phyloP scores from a whole-genome alignment of 179 eudicot genomes.

The Patellifolia procumbens region DNA sequence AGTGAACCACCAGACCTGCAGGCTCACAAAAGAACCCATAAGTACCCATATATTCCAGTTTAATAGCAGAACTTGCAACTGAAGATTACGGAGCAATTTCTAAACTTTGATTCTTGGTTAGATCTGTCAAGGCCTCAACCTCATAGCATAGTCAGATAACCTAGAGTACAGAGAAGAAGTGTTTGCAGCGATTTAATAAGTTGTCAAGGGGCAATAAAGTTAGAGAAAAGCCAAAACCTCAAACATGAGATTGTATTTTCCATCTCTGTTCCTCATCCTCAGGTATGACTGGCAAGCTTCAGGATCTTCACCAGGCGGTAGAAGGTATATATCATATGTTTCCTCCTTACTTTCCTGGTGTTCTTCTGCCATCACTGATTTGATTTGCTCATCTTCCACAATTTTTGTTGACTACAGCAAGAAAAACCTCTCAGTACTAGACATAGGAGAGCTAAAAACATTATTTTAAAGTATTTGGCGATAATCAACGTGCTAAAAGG shows the following conservation, averaged over 20 bases:
- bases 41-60: not conserved
- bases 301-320: conserved; percentile 96
- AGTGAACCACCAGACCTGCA: not conserved
- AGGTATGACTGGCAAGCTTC: conserved; percentile 95
- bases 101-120: not conserved
- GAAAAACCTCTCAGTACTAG: conserved; percentile 39
- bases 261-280: conserved; percentile 96
- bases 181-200: not conserved
- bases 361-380: conserved; percentile 62
- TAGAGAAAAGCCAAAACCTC: conserved; percentile 52
- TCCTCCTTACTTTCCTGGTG: conserved; percentile 68
- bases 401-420: conserved; percentile 68
- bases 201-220: not conserved
- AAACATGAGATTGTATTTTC: conserved; percentile 94
- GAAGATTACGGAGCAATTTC: conserved; percentile 1
- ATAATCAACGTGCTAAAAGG: not conserved
- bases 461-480: conserved; percentile 18
- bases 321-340: conserved; percentile 91
- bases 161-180: not conserved
- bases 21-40: not conserved
- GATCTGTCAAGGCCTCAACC: not conserved
- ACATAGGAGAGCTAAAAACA: conserved; percentile 26
- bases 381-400: conserved; percentile 69
- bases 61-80: not conserved
- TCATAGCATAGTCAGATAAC: not conserved